phyloP scores from a whole-genome alignment of 1,284 basidiomycete species.

The Leccinum subspadiceum region DNA sequence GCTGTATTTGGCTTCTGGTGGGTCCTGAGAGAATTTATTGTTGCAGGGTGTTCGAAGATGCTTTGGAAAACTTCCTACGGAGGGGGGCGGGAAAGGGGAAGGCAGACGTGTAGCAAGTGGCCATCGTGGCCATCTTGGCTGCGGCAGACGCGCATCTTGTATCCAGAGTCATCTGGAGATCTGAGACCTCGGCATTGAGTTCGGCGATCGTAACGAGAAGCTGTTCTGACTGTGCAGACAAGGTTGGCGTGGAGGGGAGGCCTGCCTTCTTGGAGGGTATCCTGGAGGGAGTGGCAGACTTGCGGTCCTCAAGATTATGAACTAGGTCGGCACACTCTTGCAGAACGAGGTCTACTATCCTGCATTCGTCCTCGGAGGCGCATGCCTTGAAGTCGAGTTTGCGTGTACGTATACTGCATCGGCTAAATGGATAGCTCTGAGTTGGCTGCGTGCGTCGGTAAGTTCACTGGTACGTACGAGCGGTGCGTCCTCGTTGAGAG shows the following conservation, averaged over 20 bases:
- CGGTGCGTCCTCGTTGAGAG: too few relatives aligned
- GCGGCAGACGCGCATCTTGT: conserved; percentile 53
- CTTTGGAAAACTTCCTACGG: conserved; percentile 81
- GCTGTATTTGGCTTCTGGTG: conserved; percentile 41
- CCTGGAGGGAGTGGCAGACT: conserved; percentile 30
- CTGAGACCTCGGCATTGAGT: conserved; percentile 45
- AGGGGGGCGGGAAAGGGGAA: neutral
- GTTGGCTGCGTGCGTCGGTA: too few relatives aligned
- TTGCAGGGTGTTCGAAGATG: conserved; percentile 71
- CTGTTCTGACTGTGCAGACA: conserved; percentile 45
- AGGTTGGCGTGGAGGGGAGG: conserved; percentile 51
- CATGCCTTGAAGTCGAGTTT: too few relatives aligned
- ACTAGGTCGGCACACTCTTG: conserved; percentile 45
- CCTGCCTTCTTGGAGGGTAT: conserved; percentile 47
- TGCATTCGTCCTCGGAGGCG: too few relatives aligned
- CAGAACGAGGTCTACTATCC: too few relatives aligned
- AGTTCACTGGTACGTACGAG: too few relatives aligned
- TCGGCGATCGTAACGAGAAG: conserved; percentile 47
- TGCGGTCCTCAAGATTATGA: conserved; percentile 52
- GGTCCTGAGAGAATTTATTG: conserved; percentile 57
- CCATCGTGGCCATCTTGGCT: conserved; percentile 85
- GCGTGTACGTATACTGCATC: too few relatives aligned
- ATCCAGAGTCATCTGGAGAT: conserved; percentile 42
- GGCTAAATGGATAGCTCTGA: too few relatives aligned
- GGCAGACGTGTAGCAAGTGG: conserved; percentile 82